Conservation (phyloP, 2,329 filamentous ascomycete genomes). For the Pestalotiopsis sp. region DNA sequence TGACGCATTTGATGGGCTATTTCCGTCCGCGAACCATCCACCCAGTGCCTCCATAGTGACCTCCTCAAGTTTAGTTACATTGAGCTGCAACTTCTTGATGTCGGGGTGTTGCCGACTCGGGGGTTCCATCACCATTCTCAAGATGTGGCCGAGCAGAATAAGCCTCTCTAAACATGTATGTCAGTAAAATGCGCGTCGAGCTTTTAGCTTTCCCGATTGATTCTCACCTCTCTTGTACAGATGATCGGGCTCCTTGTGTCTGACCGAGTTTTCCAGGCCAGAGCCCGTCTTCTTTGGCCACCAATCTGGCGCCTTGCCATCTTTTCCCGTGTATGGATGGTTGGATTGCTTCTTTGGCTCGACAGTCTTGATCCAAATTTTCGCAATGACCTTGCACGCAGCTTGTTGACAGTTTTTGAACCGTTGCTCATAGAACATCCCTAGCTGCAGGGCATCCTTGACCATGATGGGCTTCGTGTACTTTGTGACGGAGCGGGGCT, state of each 20-base stretch:
- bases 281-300: constrained; percentile 61
- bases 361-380: constrained; percentile 74
- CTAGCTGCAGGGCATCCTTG: constrained; percentile 53
- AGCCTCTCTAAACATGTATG: constrained; percentile 50
- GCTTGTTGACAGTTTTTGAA: constrained; percentile 70
- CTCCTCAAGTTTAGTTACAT: constrained; percentile 57
- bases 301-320: constrained; percentile 64
- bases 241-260: constrained; percentile 75
- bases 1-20: constrained; percentile 49
- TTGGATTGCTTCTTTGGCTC: constrained; percentile 77
- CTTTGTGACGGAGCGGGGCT: constrained; percentile 35
- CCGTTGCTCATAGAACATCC: constrained; percentile 59
- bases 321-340: constrained; percentile 69
- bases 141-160: constrained; percentile 58
- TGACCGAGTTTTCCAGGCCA: constrained; percentile 53
- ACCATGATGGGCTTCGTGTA: constrained; percentile 49
- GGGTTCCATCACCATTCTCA: constrained; percentile 57
- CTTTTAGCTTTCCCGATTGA: not conserved
- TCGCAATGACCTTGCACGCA: constrained; percentile 70
- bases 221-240: constrained; percentile 63
- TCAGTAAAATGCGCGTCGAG: not conserved
- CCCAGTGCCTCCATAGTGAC: constrained; percentile 59
- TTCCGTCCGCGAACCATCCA: constrained; percentile 58
- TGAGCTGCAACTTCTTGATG: constrained; percentile 53
- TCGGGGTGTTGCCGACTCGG: constrained; percentile 48